Percentiles rank a stretch among this genome's conserved stretches.
These are phyloP conservation scores for Lithohypha guttulata DNA, from an alignment of 2,329 filamentous ascomycete genomes.

Conservation along the genomic window DNA sequence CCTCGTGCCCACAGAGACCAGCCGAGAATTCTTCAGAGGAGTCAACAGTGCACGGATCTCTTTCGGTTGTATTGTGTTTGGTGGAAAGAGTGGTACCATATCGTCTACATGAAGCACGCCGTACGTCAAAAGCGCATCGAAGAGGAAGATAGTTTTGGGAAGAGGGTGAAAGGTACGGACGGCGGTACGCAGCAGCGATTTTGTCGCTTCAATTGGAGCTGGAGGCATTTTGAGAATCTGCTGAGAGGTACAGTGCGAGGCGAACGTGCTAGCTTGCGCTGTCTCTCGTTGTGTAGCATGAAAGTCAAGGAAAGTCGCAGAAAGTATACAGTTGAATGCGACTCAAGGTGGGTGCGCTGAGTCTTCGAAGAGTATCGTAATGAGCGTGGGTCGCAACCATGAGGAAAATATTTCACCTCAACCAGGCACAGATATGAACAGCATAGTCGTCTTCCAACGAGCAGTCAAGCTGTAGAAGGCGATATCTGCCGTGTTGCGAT, in stretches of 20 bases:
- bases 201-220: constrained; percentile 49
- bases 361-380: no score
- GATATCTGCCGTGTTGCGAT: no score
- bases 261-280: no score
- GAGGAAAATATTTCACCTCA: no score
- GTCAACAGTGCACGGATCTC: constrained; percentile 83
- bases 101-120: constrained; percentile 76
- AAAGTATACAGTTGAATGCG: no score
- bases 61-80: constrained; percentile 70
- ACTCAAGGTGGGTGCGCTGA: no score
- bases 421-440: no score
- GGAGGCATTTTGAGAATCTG: background rate
- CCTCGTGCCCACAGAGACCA: constrained; percentile 61
- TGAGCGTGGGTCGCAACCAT: no score
- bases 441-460: constrained; percentile 17
- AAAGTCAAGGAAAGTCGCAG: no score
- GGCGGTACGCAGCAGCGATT: constrained; percentile 75
- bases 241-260: no score
- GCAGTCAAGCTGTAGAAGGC: constrained; percentile 17
- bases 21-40: constrained; percentile 72
- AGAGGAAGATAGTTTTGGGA: constrained; percentile 62
- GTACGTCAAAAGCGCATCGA: constrained; percentile 69
- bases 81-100: constrained; percentile 62
- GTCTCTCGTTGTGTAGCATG: no score
- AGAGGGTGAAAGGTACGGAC: constrained; percentile 79